These are phyloP conservation scores for Coffea humblotiana DNA, from an alignment of 305 asterid genomes.

Conservation along the genomic window DNA sequence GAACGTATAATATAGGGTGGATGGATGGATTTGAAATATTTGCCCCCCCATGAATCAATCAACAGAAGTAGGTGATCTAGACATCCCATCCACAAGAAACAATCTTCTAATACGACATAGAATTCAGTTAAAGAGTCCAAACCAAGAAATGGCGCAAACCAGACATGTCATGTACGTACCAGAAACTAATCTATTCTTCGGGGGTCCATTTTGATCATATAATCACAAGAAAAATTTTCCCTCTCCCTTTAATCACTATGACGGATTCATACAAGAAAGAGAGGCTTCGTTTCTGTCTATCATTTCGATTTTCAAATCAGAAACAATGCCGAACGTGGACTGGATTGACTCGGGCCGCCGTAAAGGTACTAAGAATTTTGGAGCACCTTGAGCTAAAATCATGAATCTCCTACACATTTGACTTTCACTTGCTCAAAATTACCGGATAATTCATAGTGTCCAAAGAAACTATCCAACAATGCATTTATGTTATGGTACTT, in stretches of 20 bases:
- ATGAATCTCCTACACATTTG: too few species aligned
- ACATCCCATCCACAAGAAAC: constrained; percentile 12
- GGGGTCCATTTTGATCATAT: neutral
- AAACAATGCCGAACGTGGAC: neutral
- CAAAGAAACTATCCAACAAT: too few species aligned
- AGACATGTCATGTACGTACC: constrained; percentile 1
- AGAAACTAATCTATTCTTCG: neutral
- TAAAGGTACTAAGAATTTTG: too few species aligned
- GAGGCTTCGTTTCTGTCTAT: neutral
- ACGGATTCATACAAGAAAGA: neutral
- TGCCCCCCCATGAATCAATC: constrained; percentile 9
- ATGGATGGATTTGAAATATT: constrained; percentile 2
- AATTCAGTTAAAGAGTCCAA: constrained; percentile 18
- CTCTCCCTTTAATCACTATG: neutral
- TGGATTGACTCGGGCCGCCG: too few species aligned
- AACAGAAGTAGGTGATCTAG: constrained; percentile 17
- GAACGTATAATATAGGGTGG: too few species aligned
- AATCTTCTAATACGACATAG: constrained; percentile 4
- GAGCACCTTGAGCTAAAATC: neutral
- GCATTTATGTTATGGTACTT: too few species aligned
- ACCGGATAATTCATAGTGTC: neutral
- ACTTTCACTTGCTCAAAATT: too few species aligned
- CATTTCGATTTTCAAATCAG: neutral
- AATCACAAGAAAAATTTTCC: neutral
- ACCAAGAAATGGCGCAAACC: neutral